Conservation (phyloP, 805 yeast genomes). For the Maudiozyma serrabonitensis region DNA sequence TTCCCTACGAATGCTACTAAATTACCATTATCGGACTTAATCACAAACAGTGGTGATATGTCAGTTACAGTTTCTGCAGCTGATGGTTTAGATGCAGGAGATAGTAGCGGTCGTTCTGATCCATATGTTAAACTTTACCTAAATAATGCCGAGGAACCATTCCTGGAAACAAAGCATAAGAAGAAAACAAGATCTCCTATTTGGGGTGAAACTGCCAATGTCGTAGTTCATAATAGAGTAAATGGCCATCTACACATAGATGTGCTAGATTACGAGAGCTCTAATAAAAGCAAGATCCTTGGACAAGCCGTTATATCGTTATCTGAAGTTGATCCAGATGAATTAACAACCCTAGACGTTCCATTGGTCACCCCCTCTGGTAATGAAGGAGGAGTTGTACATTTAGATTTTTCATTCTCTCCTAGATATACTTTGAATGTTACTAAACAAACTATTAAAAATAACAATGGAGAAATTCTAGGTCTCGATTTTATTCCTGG, state of each 20-base stretch:
- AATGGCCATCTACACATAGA: constrained; percentile 45
- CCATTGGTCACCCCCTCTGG: constrained; percentile 33
- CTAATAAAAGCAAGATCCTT: constrained; percentile 67
- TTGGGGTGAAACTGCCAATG: constrained; percentile 63
- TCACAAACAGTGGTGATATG: constrained; percentile 61
- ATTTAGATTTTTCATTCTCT: constrained; percentile 48
- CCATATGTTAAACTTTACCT: constrained; percentile 65
- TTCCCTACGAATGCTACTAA: constrained; percentile 52
- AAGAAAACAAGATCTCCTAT: constrained; percentile 79
- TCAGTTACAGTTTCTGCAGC: constrained; percentile 52
- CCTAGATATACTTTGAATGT: constrained; percentile 55
- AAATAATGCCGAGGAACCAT: constrained; percentile 43
- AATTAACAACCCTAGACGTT: constrained; percentile 39
- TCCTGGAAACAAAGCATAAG: constrained; percentile 63
- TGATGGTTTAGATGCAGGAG: constrained; percentile 60
- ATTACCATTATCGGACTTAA: constrained; percentile 61
- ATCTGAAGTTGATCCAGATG: constrained; percentile 48
- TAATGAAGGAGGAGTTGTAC: constrained; percentile 45
- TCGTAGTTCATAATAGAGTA: constrained; percentile 47
- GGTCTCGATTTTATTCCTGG: constrained; percentile 43
- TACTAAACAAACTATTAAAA: constrained; percentile 30
- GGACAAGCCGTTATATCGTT: constrained; percentile 53
- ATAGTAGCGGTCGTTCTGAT: constrained; percentile 80
- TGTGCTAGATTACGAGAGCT: constrained; percentile 83
- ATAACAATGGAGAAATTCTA: constrained; percentile 37